Evolutionary conservation across 495 filamentous ascomycete species (phyloP), one percentile per base, ranked within the genome.

Genomic region (Podospora pseudocomata): DNA sequence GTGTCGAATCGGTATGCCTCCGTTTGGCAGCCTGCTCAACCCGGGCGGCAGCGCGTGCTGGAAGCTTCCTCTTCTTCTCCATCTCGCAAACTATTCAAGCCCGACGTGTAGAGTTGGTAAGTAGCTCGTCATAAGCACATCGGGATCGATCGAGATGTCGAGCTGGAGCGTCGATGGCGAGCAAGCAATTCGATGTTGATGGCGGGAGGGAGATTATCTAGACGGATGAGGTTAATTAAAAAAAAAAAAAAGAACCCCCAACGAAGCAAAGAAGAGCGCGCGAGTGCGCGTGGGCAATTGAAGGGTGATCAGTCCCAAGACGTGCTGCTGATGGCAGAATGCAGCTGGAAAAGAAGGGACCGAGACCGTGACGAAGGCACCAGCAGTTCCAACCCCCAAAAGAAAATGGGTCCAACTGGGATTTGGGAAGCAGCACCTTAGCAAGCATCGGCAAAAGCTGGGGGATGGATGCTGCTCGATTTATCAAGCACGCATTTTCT

Each of bases 51-150:
- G 83, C 82, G 69, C 85, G 81, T 32, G 84, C 81, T 16, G 85
- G 84, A 57, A 86, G 75, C 78, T 86, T 86, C 72, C 85, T 79
- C 79, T 86, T 86, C 75, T 78, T 82, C 80, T 86, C 84, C 83
- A 86, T 86, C 55, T 67, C 49, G 54, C 56, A 61, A 69, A 62
- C 72, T 66, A 67, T 60, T 65, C 70, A 70, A 62, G 64, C 70
- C 68, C 69, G 66, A 30, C 69, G 54, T 70, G 68, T 63, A 69
- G 64, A 58, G 44, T 32, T 26, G 28, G 54, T 57, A 44, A 66
- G 20, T 54, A 30, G 65, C 49, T 66, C 65, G 71, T 73, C 68
- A 76, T 72, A 64, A 68, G 70, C 23, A 69, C 73, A 77, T 77
- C 27, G 63, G 70, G n/a, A 54, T 64, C 15, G 60, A 23, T 44